A percentile compares a stretch with the other conserved stretches of the same genome.
Conservation (phyloP, 2,329 filamentous ascomycete species). For the Fusarium palustre region DNA sequence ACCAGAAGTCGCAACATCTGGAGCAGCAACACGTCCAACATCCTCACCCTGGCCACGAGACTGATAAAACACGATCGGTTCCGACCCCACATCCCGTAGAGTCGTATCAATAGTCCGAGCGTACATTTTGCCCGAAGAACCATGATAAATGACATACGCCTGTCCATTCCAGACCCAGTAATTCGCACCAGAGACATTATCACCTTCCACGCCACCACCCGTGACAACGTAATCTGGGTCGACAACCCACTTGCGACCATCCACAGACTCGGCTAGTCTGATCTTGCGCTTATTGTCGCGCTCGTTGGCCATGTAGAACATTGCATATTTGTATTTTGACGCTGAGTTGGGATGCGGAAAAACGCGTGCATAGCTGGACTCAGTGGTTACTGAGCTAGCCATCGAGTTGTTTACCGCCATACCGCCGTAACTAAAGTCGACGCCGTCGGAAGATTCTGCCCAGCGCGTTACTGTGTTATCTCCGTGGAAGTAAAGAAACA, state of each 20-base stretch:
- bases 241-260: slow-evolving; percentile 39
- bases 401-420: slow-evolving; percentile 41
- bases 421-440: slow-evolving; percentile 23
- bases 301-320: slow-evolving; percentile 49
- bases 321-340: slow-evolving; percentile 41
- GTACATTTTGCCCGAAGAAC: slow-evolving; percentile 8
- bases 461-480: slow-evolving; percentile 24
- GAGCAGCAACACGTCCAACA: slow-evolving; percentile 16
- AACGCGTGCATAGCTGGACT: slow-evolving; percentile 45
- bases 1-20: not conserved
- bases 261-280: slow-evolving; percentile 41
- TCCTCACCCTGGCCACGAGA: slow-evolving; percentile 10
- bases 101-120: slow-evolving; percentile 32
- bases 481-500: slow-evolving; percentile 36
- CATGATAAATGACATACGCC: slow-evolving; percentile 26
- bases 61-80: slow-evolving; percentile 22
- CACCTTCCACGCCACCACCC: slow-evolving; percentile 4
- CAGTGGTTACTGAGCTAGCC: slow-evolving; percentile 40
- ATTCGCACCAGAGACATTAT: slow-evolving; percentile 21
- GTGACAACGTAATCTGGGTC: slow-evolving; percentile 22
- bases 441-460: slow-evolving; percentile 20
- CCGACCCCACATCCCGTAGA: slow-evolving; percentile 17
- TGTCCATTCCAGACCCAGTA: slow-evolving; percentile 28
- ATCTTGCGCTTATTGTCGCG: slow-evolving; percentile 42
- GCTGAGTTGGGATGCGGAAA: slow-evolving; percentile 39